Conservation (phyloP, 805 yeast species). For the Naumovozyma baii region DNA sequence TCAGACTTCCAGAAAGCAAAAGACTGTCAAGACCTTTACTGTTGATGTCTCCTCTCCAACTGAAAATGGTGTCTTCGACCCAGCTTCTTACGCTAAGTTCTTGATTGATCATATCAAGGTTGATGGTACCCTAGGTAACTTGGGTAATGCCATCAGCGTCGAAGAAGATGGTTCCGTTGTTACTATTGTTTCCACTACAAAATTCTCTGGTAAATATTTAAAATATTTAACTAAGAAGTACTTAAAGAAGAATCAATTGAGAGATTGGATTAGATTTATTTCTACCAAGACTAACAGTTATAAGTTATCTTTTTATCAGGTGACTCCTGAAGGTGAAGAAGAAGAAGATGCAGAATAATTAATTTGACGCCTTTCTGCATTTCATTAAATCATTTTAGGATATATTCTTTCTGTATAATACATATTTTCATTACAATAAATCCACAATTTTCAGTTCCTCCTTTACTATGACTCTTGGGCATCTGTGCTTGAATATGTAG, state of each 20-base stretch:
- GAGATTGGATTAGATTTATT: conserved; percentile 99
- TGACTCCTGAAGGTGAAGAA: conserved; percentile 90
- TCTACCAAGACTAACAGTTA: conserved; percentile 91
- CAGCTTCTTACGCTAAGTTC: conserved; percentile 95
- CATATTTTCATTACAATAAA: neutral
- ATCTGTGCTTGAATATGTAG: no score
- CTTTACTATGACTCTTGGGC: no score
- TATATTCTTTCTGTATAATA: neutral
- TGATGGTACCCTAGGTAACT: conserved; percentile 92
- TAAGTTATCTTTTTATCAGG: conserved; percentile 98
- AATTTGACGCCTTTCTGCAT: conserved; percentile 19
- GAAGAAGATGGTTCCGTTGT: conserved; percentile 83
- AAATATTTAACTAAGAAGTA: conserved; percentile 99
- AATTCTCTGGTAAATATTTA: conserved; percentile 99
- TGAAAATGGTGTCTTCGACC: conserved; percentile 95
- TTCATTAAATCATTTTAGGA: neutral
- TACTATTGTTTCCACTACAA: conserved; percentile 79
- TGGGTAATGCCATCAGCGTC: conserved; percentile 88
- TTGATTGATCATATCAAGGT: conserved; percentile 98
- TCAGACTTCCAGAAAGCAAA: conserved; percentile 76
- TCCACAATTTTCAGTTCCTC: neutral
- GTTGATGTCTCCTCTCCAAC: conserved; percentile 97
- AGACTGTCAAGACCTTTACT: conserved; percentile 78
- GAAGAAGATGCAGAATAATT: conserved; percentile 69
- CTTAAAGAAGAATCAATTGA: conserved; percentile 99